phyloP scores from a whole-genome alignment of 2,329 filamentous ascomycete species.

The Talaromyces amestolkiae region DNA sequence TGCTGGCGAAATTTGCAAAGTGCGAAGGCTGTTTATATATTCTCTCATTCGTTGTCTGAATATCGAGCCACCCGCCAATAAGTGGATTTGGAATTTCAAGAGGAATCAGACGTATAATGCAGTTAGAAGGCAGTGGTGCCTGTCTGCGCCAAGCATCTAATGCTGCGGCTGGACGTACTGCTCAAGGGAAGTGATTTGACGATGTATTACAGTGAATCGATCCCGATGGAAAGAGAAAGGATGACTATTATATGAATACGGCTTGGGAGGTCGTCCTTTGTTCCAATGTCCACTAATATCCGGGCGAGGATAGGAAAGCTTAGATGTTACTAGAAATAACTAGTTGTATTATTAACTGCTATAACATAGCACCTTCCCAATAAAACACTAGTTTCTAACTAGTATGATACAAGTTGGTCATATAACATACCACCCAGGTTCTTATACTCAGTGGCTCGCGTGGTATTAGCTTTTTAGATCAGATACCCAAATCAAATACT shows the following conservation, averaged over 20 bases:
- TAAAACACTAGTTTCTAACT: background rate
- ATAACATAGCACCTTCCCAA: background rate
- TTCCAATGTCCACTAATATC: no score
- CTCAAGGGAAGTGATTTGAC: background rate
- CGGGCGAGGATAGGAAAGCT: no score
- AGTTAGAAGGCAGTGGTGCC: background rate
- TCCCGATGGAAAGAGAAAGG: slow-evolving; percentile 1
- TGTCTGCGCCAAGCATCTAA: background rate
- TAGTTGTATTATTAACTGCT: background rate
- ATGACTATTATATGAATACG: background rate
- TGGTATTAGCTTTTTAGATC: background rate
- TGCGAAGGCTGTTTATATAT: background rate
- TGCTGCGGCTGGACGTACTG: background rate
- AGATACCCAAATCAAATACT: background rate
- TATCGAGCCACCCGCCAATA: background rate
- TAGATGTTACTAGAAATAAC: background rate
- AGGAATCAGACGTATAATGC: background rate
- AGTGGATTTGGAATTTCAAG: background rate
- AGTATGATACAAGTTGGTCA: background rate
- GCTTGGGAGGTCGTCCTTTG: background rate
- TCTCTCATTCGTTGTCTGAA: background rate
- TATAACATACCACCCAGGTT: background rate
- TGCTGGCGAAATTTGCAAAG: background rate
- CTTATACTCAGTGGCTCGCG: background rate
- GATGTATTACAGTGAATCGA: background rate